phyloP scores from a whole-genome alignment of 192 early-diverging fungal species.

The Chytriomyces hyalinus region DNA sequence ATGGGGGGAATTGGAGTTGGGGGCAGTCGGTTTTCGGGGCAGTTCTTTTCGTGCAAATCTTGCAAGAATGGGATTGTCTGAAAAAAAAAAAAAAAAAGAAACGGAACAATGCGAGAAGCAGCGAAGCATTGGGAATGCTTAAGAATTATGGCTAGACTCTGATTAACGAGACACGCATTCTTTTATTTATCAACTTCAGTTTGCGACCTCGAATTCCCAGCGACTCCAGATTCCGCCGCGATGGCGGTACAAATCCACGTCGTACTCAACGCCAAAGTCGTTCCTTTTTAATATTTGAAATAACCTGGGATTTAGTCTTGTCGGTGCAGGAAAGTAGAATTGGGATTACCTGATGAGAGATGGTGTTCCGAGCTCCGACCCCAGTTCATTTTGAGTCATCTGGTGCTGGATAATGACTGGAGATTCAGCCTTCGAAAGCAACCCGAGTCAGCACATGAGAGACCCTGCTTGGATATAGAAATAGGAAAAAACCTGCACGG shows the following conservation, averaged over 20 bases:
- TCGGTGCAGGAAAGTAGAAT: not conserved
- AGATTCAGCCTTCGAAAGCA: slow-evolving; percentile 29
- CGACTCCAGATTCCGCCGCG: slow-evolving; percentile 19
- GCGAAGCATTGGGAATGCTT: not conserved
- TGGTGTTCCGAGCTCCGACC: slow-evolving; percentile 31
- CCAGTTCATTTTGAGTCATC: slow-evolving; percentile 39
- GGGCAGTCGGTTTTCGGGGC: too few relatives aligned
- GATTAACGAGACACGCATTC: not conserved
- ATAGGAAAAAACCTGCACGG: slow-evolving; percentile 28
- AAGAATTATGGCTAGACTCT: not conserved
- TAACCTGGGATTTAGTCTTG: not conserved
- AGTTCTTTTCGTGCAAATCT: too few relatives aligned
- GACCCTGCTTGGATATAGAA: not conserved
- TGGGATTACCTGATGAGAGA: slow-evolving; percentile 34
- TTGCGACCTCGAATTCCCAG: slow-evolving; percentile 27
- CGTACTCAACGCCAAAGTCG: slow-evolving; percentile 49
- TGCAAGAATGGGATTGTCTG: not conserved
- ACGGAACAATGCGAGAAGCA: not conserved
- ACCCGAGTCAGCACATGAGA: not conserved
- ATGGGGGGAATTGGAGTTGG: too few relatives aligned
- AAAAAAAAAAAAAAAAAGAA: not conserved
- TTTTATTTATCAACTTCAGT: slow-evolving; percentile 1
- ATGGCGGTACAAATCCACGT: slow-evolving; percentile 33
- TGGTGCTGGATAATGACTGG: slow-evolving; percentile 44
- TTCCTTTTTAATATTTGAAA: slow-evolving; percentile 29